Base-by-base conservation (phyloP, 441 rosid genomes). In the Cnidoscolus chayamansa region DNA sequence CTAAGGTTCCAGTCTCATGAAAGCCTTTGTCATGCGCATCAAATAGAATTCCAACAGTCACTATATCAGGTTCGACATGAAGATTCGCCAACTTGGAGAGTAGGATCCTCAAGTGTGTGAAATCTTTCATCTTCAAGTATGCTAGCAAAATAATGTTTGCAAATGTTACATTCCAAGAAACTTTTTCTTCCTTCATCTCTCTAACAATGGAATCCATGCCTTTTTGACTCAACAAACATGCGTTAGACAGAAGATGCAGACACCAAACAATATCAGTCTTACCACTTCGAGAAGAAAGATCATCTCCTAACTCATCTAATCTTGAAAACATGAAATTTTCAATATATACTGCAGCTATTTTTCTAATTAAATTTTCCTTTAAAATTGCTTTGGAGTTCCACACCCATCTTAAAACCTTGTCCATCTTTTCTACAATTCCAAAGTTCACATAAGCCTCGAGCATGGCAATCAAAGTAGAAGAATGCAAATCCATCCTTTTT, bases 311-410 rank as follows among this genome's bases (percentile, higher is more conserved):
- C 67, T 83, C 86, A 67, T 84, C 86, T 51, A 92, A 79, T 43
- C 91, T 87, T 4, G 97, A 92, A 65, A 84, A 90, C 97, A 92
- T 92, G 35, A 74, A 74, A 76, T 84, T 85, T 49, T 79, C 78
- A 13, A 92, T 83, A 49, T 92, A 88, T 78, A 86, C 81, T 15
- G 54, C 55, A 32, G 93, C 91, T 73, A 90, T 16, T 72, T 79
- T 86, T 84, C 91, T 82, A 61, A 90, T 77, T 58, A 86, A 74
- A 75, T 76, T 86, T 63, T 88, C 94, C 68, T 84, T 82, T 1
- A 87, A 47, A 72, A 54, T 70, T 25, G 68, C 73, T 69, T 83
- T 84, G 15, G 79, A 81, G 58, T 79, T 76, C 51, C 77, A 30
- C 43, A 79, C 58, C 84, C 79, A 81, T 25, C 73, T 75, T 65